phyloP scores from a whole-genome alignment of 139 green algal genomes.

The Gonium pectorale region DNA sequence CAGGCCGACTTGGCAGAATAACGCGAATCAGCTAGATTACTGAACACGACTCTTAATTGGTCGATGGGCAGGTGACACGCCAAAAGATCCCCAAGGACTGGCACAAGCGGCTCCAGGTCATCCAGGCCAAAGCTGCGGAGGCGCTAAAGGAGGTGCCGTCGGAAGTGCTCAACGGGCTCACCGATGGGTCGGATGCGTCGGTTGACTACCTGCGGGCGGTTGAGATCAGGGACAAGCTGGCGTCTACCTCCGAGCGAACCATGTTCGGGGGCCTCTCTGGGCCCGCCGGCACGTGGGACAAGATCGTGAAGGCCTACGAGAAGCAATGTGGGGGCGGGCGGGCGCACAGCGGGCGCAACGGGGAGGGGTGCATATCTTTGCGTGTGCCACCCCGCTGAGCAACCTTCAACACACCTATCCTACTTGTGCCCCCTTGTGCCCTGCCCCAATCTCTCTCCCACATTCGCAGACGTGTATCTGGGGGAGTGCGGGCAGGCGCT shows the following conservation, averaged over 20 bases:
- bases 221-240: constrained; percentile 71
- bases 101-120: constrained; percentile 73
- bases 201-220: constrained; percentile 70
- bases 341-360: too few species aligned
- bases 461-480: constrained; percentile 69
- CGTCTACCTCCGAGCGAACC: constrained; percentile 65
- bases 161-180: constrained; percentile 49
- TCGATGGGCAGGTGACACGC: constrained; percentile 63
- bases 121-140: constrained; percentile 71
- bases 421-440: too few species aligned
- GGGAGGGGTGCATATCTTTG: too few species aligned
- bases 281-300: constrained; percentile 77
- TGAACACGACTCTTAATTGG: neutral
- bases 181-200: constrained; percentile 46
- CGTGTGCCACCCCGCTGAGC: too few species aligned
- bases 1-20: too few species aligned
- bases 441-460: neutral
- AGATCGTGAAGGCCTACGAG: constrained; percentile 81
- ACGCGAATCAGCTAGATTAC: too few species aligned
- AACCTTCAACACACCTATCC: too few species aligned
- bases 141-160: constrained; percentile 63
- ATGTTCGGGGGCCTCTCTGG: constrained; percentile 80
- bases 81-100: constrained; percentile 82
- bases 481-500: constrained; percentile 75
- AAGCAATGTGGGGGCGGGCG: constrained; percentile 69